Conservation (phyloP, 306 rosid species). For the Ormosia semicastrata region DNA sequence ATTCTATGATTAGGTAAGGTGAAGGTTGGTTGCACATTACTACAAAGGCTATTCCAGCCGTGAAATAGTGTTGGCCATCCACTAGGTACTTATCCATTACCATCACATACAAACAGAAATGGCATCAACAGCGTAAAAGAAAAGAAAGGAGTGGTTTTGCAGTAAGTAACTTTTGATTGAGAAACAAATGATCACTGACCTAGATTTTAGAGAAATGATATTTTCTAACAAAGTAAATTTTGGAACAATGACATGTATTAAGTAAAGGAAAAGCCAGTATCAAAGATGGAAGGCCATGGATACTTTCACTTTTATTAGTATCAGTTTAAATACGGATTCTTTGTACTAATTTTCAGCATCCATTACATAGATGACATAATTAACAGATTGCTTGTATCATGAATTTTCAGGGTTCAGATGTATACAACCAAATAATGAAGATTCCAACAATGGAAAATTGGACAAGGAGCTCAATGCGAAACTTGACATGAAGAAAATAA, state of each 20-base stretch:
- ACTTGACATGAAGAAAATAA: neutral
- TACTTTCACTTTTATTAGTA: neutral
- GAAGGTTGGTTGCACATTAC: neutral
- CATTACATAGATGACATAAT: constrained; percentile 12
- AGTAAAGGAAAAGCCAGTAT: neutral
- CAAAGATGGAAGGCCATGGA: neutral
- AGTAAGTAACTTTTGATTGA: neutral
- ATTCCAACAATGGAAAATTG: constrained; percentile 14
- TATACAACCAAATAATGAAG: neutral
- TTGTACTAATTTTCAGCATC: neutral
- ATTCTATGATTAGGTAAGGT: neutral
- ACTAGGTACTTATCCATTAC: neutral
- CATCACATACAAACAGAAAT: neutral
- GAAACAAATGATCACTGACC: neutral
- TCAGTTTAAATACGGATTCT: constrained; percentile 7
- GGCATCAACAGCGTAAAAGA: neutral
- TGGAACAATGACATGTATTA: neutral
- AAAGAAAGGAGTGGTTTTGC: neutral
- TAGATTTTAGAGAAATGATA: neutral
- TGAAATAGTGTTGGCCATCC: neutral
- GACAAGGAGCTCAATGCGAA: constrained; percentile 18
- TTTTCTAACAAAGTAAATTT: neutral
- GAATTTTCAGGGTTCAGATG: constrained; percentile 15
- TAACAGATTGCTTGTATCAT: neutral
- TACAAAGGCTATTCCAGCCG: neutral